Conservation (phyloP, 805 yeast species). For the Pichia sporocuriosa region DNA sequence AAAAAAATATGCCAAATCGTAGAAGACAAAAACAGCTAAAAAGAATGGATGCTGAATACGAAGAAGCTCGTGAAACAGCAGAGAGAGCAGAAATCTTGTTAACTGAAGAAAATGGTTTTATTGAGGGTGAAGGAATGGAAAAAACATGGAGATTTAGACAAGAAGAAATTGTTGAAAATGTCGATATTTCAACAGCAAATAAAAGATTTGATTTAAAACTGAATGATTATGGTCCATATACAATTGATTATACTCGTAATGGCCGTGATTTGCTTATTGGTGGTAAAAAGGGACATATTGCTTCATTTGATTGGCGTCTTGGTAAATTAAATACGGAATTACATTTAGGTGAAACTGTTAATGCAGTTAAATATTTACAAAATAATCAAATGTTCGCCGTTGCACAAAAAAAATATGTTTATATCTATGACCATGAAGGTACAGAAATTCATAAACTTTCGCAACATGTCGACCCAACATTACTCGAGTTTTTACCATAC, state of each 20-base stretch:
- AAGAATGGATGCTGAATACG: conserved; percentile 62
- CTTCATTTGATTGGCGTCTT: conserved; percentile 91
- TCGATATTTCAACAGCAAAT: conserved; percentile 67
- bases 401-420: conserved; percentile 93
- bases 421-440: conserved; percentile 86
- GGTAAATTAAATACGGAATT: conserved; percentile 79
- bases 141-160: conserved; percentile 82
- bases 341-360: conserved; percentile 79
- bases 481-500: conserved; percentile 83
- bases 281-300: conserved; percentile 92
- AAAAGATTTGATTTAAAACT: conserved; percentile 71
- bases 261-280: conserved; percentile 82
- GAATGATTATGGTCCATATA: conserved; percentile 81
- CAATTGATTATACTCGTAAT: conserved; percentile 72
- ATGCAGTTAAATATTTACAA: conserved; percentile 85
- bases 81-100: conserved; percentile 80
- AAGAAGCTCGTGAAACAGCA: conserved; percentile 75
- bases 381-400: conserved; percentile 93
- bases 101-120: conserved; percentile 76
- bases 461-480: conserved; percentile 81
- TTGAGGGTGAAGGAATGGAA: conserved; percentile 96
- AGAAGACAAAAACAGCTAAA: conserved; percentile 36
- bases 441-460: conserved; percentile 85
- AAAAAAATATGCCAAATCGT: neutral
- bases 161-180: conserved; percentile 65